Evolutionary conservation across 306 rosid species (phyloP), one percentile per base, ranked within the genome.

Genomic region (Cucurbita ficifolia): DNA sequence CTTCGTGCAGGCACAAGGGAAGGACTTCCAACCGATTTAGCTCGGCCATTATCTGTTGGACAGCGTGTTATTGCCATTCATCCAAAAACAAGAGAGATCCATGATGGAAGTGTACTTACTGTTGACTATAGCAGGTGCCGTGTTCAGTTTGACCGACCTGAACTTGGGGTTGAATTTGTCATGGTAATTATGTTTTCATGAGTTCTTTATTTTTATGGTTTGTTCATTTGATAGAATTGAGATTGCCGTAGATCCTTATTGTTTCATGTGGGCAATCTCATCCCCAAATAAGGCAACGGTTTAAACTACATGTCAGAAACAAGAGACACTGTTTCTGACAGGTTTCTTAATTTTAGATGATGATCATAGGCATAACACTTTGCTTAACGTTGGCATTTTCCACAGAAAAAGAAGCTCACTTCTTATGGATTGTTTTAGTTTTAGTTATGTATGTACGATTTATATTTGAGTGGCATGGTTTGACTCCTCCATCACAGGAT

Each of bases 11-110:
- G 96, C 77, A 74, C 88, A 82, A 86, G 88, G 81, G 92, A 88
- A 69, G 96, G 96, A 65, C 96, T 89, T 80, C 97, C 99, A 50
- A 82, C 89, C 71, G 97, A 94, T 86, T 82, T 94, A 85, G 91
- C 96, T 39, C 88, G 72, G 72, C 99, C 99, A 61, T 83, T 94
- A 78, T 78, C 82, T 58, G 96, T 91, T 76, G 97, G 96, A 74
- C 96, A 94, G 76, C 89, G 81, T 57, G 89, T 94, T 77, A 75
- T 88, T 82, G 91, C 97, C 53, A 76, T 94, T 76, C 91, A 94
- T 77, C 97, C 96, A 11, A 85, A 62, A 79, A 83, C 88, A 7
- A 85, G 97, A 78, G 96, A 86, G 80, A 82, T 91, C 81, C 92
- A 89, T 12, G 86, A 91, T 13, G 99, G 99, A 84, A 85, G 88